Evolutionary conservation across 1,139 yeast genomes (phyloP).

Genomic region (Hanseniaspora uvarum): DNA sequence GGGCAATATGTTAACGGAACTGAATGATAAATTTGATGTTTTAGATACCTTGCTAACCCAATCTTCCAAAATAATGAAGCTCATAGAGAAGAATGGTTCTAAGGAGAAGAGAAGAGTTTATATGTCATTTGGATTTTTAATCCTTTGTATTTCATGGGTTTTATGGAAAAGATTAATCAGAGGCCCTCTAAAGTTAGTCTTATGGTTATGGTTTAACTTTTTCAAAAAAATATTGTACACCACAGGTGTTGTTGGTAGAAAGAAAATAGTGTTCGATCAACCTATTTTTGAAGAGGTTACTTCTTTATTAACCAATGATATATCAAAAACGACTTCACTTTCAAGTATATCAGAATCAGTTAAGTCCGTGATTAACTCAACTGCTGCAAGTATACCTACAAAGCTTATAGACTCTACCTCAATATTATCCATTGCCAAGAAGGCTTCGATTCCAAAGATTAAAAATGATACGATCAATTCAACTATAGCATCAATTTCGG

Average conservation of each 20-base stretch:
- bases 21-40: constrained; percentile 40
- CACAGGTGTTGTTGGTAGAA: constrained; percentile 25
- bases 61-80: constrained; percentile 42
- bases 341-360: not conserved
- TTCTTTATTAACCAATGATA: not conserved
- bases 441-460: too few relatives aligned
- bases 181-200: constrained; percentile 40
- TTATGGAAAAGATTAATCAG: constrained; percentile 47
- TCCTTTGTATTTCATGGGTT: constrained; percentile 44
- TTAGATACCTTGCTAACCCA: constrained; percentile 40
- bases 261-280: not conserved
- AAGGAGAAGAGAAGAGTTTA: constrained; percentile 47
- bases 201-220: constrained; percentile 42
- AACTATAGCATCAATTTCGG: not conserved
- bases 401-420: not conserved
- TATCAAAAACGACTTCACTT: not conserved
- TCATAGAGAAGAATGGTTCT: constrained; percentile 43
- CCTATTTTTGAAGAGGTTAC: constrained; percentile 4
- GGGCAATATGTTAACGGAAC: constrained; percentile 38
- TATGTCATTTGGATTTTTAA: constrained; percentile 41
- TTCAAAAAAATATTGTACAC: constrained; percentile 30
- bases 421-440: not conserved
- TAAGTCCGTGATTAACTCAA: not conserved
- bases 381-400: not conserved
- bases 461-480: not conserved